Base-by-base conservation (phyloP, 768 basidiomycete genomes). In the Botryobasidium botryosum region DNA sequence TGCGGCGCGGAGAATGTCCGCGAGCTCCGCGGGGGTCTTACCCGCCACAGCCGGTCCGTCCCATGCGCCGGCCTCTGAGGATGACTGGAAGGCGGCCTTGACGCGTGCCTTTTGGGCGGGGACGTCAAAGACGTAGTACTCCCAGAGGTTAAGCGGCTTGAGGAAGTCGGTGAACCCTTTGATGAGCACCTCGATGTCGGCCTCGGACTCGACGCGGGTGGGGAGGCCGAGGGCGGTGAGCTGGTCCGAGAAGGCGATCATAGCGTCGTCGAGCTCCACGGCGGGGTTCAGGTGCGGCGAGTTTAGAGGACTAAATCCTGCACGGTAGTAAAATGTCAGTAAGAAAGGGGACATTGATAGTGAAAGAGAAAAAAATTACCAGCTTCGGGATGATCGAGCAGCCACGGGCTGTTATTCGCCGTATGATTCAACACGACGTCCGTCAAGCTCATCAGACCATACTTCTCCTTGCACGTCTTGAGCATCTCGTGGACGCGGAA, bases 351-450 rank as follows among this genome's bases (percentile, higher is more conserved):
- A 36, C 21, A 35, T 42, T 27, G 15, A 42, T 24, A 21, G 7
- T 8, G 28, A 50, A 35, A 21, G 13, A 8, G n/a, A 13, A 5
- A 29, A 38, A 4, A 58, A 74, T 49, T 50, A 79, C 90, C 91
- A 47, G 91, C 85, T 70, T 99, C 94, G 1, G 94, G 94, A 59
- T 99, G 94, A 5, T 91, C 75, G 18, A 75, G 58, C 21, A 99
- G 68, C 91, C 91, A 99, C 15, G 76, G 68, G 51, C 79, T 88
- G 57, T 97, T 87, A 57, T 86, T 83, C 5, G 94, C 87, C 12
- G 94, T 97, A 56, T 99, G 94, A 59, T 99, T 99, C 45, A 96
- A 71, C 4, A 99, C 94, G 42, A 99, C 83, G 58, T 99, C 94
- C 1, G 86, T 97, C 55, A 97, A 59, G 53, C 78, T 83, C 47